Conservation (phyloP, 441 rosid species). For the Pelargonium cotyledonis region DNA sequence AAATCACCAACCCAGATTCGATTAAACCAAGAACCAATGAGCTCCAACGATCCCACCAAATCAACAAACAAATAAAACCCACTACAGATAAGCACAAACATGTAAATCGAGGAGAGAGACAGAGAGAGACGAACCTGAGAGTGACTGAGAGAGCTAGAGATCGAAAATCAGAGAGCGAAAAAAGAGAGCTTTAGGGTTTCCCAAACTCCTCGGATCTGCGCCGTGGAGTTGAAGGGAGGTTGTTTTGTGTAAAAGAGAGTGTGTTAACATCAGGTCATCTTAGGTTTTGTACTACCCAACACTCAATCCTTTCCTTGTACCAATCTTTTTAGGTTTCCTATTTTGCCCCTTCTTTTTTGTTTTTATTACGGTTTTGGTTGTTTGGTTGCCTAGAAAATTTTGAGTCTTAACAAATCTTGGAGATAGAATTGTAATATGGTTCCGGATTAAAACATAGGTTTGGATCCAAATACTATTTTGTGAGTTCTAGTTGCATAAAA, state of each 20-base stretch:
- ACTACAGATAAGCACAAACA: neutral
- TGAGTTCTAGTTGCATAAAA: too few species aligned
- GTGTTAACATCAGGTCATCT: conserved; percentile 12
- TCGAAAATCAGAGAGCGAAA: neutral
- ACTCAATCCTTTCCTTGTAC: neutral
- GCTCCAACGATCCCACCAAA: conserved; percentile 9
- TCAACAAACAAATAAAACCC: neutral
- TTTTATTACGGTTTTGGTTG: neutral
- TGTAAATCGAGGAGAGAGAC: conserved; percentile 11
- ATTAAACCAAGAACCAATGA: conserved; percentile 15
- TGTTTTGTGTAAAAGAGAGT: conserved; percentile 1
- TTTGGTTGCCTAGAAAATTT: neutral
- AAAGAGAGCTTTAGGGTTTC: conserved; percentile 27
- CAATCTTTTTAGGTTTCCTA: neutral
- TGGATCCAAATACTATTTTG: too few species aligned
- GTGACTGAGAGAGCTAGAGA: conserved; percentile 9
- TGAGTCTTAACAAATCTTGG: too few species aligned
- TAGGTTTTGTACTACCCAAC: conserved; percentile 3
- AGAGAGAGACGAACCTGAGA: conserved; percentile 31
- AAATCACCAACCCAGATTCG: neutral
- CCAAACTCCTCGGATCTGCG: conserved; percentile 90
- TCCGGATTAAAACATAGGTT: too few species aligned
- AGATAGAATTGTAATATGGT: too few species aligned
- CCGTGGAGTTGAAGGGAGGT: conserved; percentile 53
- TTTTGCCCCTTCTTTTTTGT: neutral